Base-by-base conservation (phyloP, 495 filamentous ascomycete genomes). In the Pyrenula aspistea region DNA sequence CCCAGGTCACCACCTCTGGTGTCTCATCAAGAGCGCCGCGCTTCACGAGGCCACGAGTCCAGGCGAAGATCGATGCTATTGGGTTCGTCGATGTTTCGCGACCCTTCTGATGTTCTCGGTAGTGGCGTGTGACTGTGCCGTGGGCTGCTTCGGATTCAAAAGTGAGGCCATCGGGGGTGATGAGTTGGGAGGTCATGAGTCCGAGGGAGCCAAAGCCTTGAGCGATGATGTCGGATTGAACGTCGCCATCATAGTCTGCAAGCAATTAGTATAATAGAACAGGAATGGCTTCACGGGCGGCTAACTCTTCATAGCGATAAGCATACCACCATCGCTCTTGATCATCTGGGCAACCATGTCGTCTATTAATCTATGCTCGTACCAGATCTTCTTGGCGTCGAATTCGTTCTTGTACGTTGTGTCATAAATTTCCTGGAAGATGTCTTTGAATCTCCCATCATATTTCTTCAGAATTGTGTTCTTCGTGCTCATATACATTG, bases 291-390 rank as follows among this genome's bases (percentile, higher is more conserved):
- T 21, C 25, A 48, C 53, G 47, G 42, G 52, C 25, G 19, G 75
- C 85, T 67, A 67, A 91, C 88, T 98, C 83, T 98, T 98, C 66
- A 98, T 79, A 58, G 93, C 93, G 80, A 98, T 98, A 69, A 97
- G 80, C 72, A 88, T 95, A 57, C 93, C 93, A 58, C 93, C 90
- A 63, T 85, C 84, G 72, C 83, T 88, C 83, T 98, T 98, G 79
- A 98, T 88, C 93, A 98, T 98, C 81, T 98, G 92, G 53, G 93
- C 93, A 56, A 98, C 93, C 93, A 98, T 98, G 75, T 98, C 93
- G 74, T 98, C 93, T 66, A 98, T 97, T 57, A 98, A 77, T 62
- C 93, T 85, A 75, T 98, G 93, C 84, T 98, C 93, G 68, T 98
- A 98, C 93, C 93, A 97, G 74, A 96, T 95, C 51, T 78, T 77